Conservation (phyloP, 192 early-diverging fungal genomes). For the Irineochytrium annulatum region DNA sequence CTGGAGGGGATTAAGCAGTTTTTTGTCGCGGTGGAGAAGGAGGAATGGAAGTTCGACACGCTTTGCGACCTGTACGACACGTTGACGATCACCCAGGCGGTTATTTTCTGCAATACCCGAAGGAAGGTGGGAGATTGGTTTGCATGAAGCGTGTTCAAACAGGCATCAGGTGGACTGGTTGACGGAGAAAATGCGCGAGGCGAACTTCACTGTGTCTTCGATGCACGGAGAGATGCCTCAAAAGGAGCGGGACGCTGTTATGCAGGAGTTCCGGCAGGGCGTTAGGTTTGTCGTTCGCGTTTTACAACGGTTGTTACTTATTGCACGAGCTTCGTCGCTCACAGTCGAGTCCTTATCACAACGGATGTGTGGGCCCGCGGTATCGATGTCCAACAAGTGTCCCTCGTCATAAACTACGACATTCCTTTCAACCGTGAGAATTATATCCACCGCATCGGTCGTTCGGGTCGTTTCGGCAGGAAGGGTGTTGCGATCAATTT, state of each 20-base stretch:
- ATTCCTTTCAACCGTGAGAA: constrained; percentile 92
- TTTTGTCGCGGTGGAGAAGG: constrained; percentile 97
- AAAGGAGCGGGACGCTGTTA: constrained; percentile 94
- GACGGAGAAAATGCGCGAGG: constrained; percentile 90
- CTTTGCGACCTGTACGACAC: constrained; percentile 98
- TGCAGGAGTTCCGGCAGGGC: constrained; percentile 95
- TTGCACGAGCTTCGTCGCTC: too few species aligned
- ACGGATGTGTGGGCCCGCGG: constrained; percentile 99
- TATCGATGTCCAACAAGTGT: constrained; percentile 99
- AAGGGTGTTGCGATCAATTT: constrained; percentile 99
- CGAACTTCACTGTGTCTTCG: constrained; percentile 96
- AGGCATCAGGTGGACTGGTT: constrained; percentile 82
- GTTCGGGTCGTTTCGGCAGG: constrained; percentile 94
- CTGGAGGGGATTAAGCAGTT: constrained; percentile 99
- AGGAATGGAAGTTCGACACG: constrained; percentile 99
- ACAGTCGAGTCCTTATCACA: constrained; percentile 90
- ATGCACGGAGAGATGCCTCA: constrained; percentile 99
- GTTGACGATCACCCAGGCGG: constrained; percentile 96
- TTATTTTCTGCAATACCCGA: constrained; percentile 99
- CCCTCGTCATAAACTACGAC: constrained; percentile 97
- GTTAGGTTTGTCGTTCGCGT: constrained; percentile 43
- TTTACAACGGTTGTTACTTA: too few species aligned
- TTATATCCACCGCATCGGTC: constrained; percentile 98
- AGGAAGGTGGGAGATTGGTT: constrained; percentile 69
- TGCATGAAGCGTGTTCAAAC: neutral